phyloP scores from a whole-genome alignment of 371 early-diverging fungal species.

The Umbelopsis sp. region DNA sequence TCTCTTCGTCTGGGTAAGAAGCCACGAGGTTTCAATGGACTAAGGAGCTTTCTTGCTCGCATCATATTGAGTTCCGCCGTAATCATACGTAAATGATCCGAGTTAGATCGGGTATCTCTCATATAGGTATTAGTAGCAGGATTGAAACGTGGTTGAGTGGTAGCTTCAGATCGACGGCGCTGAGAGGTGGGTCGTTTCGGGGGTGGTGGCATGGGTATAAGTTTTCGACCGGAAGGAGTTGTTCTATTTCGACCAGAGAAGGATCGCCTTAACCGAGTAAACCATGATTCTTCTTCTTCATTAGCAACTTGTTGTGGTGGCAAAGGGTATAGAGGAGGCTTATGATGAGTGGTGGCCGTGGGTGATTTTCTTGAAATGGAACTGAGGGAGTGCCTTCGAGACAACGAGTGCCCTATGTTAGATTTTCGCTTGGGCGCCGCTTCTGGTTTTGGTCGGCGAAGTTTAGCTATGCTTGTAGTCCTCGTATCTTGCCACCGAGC shows the following conservation, averaged over 20 bases:
- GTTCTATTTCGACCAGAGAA: not conserved
- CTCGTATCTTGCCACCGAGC: conserved; percentile 13
- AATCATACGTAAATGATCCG: conserved; percentile 66
- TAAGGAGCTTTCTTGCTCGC: conserved; percentile 54
- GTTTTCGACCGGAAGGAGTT: not conserved
- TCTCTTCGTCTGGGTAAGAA: conserved; percentile 62
- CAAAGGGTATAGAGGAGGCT: conserved; percentile 10
- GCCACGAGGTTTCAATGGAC: conserved; percentile 63
- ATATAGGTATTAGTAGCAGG: conserved; percentile 54
- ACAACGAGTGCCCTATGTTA: not conserved
- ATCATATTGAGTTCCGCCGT: conserved; percentile 65
- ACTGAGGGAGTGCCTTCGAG: conserved; percentile 12
- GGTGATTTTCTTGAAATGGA: not conserved
- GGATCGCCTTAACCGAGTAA: not conserved
- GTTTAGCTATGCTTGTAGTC: not conserved
- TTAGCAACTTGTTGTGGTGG: not conserved
- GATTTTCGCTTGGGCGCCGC: not conserved
- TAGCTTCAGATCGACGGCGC: conserved; percentile 52
- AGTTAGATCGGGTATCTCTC: conserved; percentile 63
- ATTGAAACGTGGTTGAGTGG: conserved; percentile 54
- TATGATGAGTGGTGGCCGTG: not conserved
- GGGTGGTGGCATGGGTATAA: conserved; percentile 56
- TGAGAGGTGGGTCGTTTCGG: conserved; percentile 33
- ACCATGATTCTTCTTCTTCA: conserved; percentile 10
- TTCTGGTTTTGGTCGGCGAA: not conserved